Conservation (phyloP, 306 rosid genomes). For the Castanopsis chinensis region DNA sequence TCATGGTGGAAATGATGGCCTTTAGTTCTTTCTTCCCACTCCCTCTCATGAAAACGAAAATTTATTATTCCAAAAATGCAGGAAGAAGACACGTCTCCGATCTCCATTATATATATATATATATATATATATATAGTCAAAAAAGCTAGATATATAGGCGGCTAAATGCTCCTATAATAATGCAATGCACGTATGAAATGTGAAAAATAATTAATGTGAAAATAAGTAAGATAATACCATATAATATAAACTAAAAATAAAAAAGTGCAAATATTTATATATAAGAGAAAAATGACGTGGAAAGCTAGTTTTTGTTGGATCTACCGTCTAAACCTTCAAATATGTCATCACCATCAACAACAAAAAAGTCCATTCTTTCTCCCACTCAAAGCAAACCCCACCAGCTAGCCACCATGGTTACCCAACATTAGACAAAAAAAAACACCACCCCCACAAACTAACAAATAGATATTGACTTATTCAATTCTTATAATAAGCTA, state of each 20-base stretch:
- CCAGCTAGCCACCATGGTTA: neutral
- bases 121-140: too few species aligned
- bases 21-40: too few species aligned
- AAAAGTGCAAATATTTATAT: neutral
- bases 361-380: neutral
- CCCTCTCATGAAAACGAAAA: too few species aligned
- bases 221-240: too few species aligned
- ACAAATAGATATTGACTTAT: conserved; percentile 1
- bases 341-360: neutral
- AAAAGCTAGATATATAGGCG: too few species aligned
- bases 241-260: neutral
- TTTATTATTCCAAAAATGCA: too few species aligned
- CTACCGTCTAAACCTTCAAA: neutral
- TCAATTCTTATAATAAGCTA: neutral
- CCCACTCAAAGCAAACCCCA: neutral
- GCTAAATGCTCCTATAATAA: too few species aligned
- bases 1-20: too few species aligned
- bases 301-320: neutral
- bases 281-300: neutral
- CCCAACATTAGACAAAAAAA: conserved; percentile 11
- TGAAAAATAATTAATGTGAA: too few species aligned
- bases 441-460: neutral
- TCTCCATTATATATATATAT: too few species aligned
- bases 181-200: too few species aligned
- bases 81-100: too few species aligned